Evolutionary conservation across 805 yeast genomes (phyloP), one percentile per base, ranked within the genome.

Genomic region (Grigorovia humatica): DNA sequence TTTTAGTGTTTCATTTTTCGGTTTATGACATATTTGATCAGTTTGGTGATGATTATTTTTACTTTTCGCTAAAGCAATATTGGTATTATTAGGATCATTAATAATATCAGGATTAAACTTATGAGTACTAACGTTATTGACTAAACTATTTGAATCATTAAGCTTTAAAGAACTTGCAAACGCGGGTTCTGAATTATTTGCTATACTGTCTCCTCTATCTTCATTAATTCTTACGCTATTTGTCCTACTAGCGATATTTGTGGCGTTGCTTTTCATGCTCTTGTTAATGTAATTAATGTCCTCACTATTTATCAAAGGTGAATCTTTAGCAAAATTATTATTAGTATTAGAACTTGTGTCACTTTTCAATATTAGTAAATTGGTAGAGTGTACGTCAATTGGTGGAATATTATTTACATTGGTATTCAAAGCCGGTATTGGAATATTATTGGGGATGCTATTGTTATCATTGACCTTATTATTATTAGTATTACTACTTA

Each of bases 401-500:
- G 15, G 11, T 4, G 38, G 38, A 32, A 32, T 32, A 32, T 32
- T 32, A 32, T 32, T 32, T 32, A 13, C 8, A 32, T 32, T 32
- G 15, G 11, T 32, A 32, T 13, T 32, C 15, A 32, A 32, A 13
- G 11, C 38, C 11, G 38, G 15, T 32, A 32, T 32, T 32, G 38
- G 38, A 32, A 32, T 32, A 32, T 32, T 32, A 32, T 32, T 32
- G 3, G 38, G 4, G 38, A 11, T 32, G 15, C 15, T 32, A 32
- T 32, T 32, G 11, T 4, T 9, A 30, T 30, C 32, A 8, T 32
- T n/a, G 17, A 18, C 18, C 30, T 32, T 32, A 32, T 32, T 32
- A 32, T 4, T 32, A 32, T 32, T 32, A 13, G 15, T 32, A 47
- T 46, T 50, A 38, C 48, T 48, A 29, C 19, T 70, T 65, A 54